phyloP scores from a whole-genome alignment of 2,329 filamentous ascomycete species.

The Capronia coronata region DNA sequence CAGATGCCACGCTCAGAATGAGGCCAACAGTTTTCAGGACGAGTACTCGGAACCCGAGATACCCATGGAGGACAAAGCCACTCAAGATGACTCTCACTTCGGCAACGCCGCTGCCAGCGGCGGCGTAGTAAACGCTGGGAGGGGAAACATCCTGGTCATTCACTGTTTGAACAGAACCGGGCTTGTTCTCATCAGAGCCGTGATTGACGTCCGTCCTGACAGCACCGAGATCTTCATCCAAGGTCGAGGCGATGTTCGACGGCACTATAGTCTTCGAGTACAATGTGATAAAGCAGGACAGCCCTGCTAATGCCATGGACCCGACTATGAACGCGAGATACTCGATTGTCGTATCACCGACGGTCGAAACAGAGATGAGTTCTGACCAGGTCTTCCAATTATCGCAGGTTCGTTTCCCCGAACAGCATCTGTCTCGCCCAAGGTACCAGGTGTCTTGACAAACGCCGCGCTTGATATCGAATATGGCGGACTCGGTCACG shows the following conservation, averaged over 20 bases:
- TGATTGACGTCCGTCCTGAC: conserved; percentile 31
- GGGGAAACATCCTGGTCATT: conserved; percentile 32
- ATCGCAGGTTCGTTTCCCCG: conserved; percentile 48
- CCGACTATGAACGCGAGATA: conserved; percentile 68
- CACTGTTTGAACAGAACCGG: conserved; percentile 36
- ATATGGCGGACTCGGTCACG: conserved; percentile 75
- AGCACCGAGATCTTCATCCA: conserved; percentile 88
- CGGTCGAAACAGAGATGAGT: conserved; percentile 49
- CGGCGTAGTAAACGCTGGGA: conserved; percentile 73
- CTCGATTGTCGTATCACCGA: conserved; percentile 58
- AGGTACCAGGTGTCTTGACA: conserved; percentile 67
- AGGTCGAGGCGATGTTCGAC: conserved; percentile 68
- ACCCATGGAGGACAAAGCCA: conserved; percentile 93
- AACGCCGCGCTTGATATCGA: conserved; percentile 87
- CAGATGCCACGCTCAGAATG: conserved; percentile 83
- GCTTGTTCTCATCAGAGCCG: conserved; percentile 42
- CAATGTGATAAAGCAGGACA: conserved; percentile 73
- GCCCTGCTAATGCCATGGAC: conserved; percentile 62
- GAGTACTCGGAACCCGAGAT: conserved; percentile 81
- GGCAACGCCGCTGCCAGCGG: conserved; percentile 90
- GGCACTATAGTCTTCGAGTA: conserved; percentile 92
- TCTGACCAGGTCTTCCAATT: conserved; percentile 62
- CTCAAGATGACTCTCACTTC: conserved; percentile 98
- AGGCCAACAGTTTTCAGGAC: conserved; percentile 77
- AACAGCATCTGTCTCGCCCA: conserved; percentile 63